These are phyloP conservation scores for Erodium moschatum DNA, from an alignment of 441 rosid species.

Conservation along the genomic window DNA sequence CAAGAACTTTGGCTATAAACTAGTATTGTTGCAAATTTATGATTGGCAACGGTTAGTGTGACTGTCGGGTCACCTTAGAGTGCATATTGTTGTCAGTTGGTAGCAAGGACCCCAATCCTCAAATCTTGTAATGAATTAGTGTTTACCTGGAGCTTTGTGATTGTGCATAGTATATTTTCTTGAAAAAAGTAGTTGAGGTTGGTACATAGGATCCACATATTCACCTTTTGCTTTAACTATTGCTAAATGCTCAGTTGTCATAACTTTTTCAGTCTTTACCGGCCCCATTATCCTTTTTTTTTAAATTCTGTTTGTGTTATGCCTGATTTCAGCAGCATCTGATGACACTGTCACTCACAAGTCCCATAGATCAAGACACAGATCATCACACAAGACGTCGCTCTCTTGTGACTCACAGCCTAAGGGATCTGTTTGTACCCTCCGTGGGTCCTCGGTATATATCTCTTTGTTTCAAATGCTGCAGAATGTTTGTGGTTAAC, in stretches of 20 bases:
- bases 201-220: conserved; percentile 59
- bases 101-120: neutral
- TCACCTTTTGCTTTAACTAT: conserved; percentile 49
- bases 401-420: conserved; percentile 76
- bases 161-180: conserved; percentile 19
- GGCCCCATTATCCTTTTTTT: conserved; percentile 30
- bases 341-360: conserved; percentile 56
- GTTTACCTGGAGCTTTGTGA: conserved; percentile 13
- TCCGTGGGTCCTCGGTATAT: conserved; percentile 49
- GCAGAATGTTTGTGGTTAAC: neutral
- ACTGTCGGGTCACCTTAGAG: too few relatives aligned
- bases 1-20: too few relatives aligned
- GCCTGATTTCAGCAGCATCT: conserved; percentile 45
- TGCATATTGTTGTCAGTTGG: neutral
- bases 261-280: conserved; percentile 24
- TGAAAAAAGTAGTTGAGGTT: conserved; percentile 29
- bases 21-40: too few relatives aligned
- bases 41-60: too few relatives aligned
- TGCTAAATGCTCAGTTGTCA: conserved; percentile 34
- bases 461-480: conserved; percentile 7
- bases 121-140: conserved; percentile 11
- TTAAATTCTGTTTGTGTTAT: conserved; percentile 21
- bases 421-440: conserved; percentile 51
- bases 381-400: conserved; percentile 66
- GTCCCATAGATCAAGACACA: conserved; percentile 75